Conservation (phyloP, 306 rosid genomes). For the Adenanthera pavonina region DNA sequence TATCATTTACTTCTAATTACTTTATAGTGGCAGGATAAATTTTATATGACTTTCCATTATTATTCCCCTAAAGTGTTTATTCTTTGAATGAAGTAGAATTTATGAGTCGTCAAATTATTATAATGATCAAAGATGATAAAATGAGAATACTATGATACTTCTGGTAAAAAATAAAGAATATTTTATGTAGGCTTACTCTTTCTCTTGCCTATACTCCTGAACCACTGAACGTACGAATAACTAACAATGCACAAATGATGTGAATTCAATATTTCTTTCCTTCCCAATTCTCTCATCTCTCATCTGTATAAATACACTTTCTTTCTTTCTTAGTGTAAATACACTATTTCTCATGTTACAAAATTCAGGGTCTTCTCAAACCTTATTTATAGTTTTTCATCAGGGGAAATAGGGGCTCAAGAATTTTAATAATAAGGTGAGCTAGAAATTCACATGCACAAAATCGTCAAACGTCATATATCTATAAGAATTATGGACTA, state of each 20-base stretch:
- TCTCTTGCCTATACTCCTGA: too few relatives aligned
- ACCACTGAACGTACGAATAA: background rate
- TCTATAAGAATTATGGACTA: slow-evolving; percentile 39
- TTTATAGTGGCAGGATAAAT: background rate
- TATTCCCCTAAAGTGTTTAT: background rate
- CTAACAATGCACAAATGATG: background rate
- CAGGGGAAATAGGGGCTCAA: background rate
- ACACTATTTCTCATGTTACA: background rate
- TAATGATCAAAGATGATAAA: too few relatives aligned
- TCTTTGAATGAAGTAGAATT: too few relatives aligned
- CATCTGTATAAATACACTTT: too few relatives aligned
- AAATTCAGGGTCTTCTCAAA: background rate
- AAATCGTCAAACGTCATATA: background rate
- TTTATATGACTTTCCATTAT: background rate
- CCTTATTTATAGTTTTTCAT: background rate
- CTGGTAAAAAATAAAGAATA: too few relatives aligned
- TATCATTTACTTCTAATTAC: background rate
- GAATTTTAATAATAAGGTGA: background rate
- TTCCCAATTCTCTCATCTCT: too few relatives aligned
- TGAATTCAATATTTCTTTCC: background rate
- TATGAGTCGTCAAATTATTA: background rate
- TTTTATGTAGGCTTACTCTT: too few relatives aligned
- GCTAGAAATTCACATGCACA: background rate
- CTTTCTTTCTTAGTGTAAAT: too few relatives aligned
- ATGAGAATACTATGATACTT: too few relatives aligned